phyloP scores from a whole-genome alignment of 2,329 filamentous ascomycete genomes.

The Diaporthe sp. region DNA sequence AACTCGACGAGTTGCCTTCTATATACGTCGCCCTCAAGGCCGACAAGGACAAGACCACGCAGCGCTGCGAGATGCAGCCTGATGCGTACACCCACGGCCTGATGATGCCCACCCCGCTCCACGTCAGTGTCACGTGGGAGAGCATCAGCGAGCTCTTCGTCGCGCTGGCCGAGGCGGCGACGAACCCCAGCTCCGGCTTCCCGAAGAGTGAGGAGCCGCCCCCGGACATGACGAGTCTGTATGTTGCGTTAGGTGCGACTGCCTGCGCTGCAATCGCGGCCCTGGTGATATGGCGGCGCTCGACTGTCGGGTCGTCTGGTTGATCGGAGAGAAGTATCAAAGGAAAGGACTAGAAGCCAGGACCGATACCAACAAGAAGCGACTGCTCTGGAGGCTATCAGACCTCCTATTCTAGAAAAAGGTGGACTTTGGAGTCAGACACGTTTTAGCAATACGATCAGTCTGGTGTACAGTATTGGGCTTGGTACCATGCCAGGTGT shows the following conservation, averaged over 20 bases:
- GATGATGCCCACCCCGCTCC: constrained; percentile 91
- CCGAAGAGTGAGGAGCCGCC: constrained; percentile 90
- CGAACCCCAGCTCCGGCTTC: constrained; percentile 88
- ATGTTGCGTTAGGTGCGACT: constrained; percentile 84
- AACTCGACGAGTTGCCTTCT: constrained; percentile 89
- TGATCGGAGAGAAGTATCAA: neutral
- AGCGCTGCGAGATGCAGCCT: constrained; percentile 89
- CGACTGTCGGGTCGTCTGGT: constrained; percentile 51
- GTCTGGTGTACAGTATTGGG: neutral
- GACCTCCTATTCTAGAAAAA: neutral
- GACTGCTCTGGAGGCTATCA: neutral
- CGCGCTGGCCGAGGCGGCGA: constrained; percentile 89
- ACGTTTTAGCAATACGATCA: neutral
- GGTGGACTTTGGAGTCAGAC: neutral
- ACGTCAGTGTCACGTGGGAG: constrained; percentile 95
- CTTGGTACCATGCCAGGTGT: neutral
- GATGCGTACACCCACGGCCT: constrained; percentile 89
- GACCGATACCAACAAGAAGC: neutral
- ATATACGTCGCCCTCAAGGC: constrained; percentile 96
- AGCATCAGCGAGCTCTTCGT: constrained; percentile 96
- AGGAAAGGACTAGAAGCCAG: no score
- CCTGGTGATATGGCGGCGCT: constrained; percentile 74
- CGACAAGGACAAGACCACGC: constrained; percentile 96
- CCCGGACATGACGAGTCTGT: constrained; percentile 86
- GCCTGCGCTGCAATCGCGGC: constrained; percentile 74